These are phyloP conservation scores for Candida argentea DNA, from an alignment of 805 yeast genomes.

Conservation along the genomic window DNA sequence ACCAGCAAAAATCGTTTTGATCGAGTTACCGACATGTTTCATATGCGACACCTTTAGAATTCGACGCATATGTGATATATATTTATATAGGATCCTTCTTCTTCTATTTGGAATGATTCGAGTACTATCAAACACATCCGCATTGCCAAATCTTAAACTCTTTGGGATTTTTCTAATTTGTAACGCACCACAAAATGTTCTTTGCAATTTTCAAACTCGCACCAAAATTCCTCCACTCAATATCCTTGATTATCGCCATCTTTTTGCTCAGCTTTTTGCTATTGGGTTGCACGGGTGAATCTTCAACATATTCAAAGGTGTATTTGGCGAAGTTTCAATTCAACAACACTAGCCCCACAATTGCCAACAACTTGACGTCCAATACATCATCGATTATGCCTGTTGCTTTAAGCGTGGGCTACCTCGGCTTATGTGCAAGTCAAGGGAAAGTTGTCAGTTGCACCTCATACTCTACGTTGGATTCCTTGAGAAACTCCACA, in stretches of 20 bases:
- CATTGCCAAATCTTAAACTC: neutral
- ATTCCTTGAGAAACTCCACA: constrained; percentile 13
- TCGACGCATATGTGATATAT: too few species aligned
- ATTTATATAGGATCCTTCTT: too few species aligned
- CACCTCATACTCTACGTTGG: constrained; percentile 18
- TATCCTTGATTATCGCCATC: constrained; percentile 36
- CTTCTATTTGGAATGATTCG: too few species aligned
- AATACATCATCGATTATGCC: constrained; percentile 26
- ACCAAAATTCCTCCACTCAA: constrained; percentile 32
- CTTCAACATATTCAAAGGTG: constrained; percentile 35
- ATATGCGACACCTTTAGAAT: too few species aligned
- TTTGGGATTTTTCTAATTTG: constrained; percentile 2
- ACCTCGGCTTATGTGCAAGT: constrained; percentile 46
- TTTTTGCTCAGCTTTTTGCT: constrained; percentile 46
- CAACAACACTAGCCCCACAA: constrained; percentile 36
- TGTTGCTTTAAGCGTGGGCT: constrained; percentile 46
- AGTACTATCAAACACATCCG: neutral
- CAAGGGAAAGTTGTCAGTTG: constrained; percentile 24
- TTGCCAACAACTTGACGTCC: constrained; percentile 15
- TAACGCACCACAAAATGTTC: constrained; percentile 6
- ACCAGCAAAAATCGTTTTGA: too few species aligned
- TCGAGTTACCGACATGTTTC: too few species aligned
- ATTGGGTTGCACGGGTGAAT: constrained; percentile 40
- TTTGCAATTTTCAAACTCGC: constrained; percentile 7
- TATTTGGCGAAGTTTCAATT: constrained; percentile 41